These are phyloP conservation scores for Yamadazyma oceani DNA, from an alignment of 1,139 yeast genomes.

Conservation along the genomic window DNA sequence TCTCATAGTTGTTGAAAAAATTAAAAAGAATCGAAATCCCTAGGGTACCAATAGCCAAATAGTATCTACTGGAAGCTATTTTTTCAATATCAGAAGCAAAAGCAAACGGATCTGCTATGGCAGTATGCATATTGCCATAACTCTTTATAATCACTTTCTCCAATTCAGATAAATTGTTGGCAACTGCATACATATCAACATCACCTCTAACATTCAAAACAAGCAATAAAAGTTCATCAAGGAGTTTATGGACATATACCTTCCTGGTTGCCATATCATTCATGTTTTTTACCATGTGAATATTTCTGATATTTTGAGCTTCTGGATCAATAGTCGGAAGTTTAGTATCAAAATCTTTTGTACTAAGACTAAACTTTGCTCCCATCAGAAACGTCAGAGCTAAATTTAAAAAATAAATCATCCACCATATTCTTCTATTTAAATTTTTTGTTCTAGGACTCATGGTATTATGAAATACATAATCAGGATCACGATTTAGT, in stretches of 20 bases:
- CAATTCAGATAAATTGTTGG: slow-evolving; percentile 24
- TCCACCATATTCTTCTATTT: slow-evolving; percentile 38
- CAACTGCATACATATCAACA: slow-evolving; percentile 23
- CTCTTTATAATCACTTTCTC: slow-evolving; percentile 23
- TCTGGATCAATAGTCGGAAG: slow-evolving; percentile 13
- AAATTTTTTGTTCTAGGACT: slow-evolving; percentile 30
- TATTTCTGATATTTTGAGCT: slow-evolving; percentile 25
- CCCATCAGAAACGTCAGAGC: slow-evolving; percentile 18
- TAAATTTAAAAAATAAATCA: slow-evolving; percentile 16
- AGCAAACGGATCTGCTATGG: slow-evolving; percentile 2
- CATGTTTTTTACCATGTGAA: slow-evolving; percentile 23
- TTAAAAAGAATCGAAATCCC: slow-evolving; percentile 25
- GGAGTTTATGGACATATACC: not conserved
- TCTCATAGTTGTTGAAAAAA: slow-evolving; percentile 31
- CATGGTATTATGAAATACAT: slow-evolving; percentile 27
- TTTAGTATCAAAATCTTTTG: slow-evolving; percentile 18
- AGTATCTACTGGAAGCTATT: slow-evolving; percentile 8
- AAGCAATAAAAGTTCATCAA: slow-evolving; percentile 3
- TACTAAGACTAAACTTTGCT: slow-evolving; percentile 17
- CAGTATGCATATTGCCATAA: slow-evolving; percentile 7
- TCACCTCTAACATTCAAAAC: slow-evolving; percentile 22
- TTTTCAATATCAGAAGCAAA: slow-evolving; percentile 3
- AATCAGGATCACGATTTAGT: slow-evolving; percentile 42
- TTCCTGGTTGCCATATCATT: slow-evolving; percentile 4
- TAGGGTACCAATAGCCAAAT: slow-evolving; percentile 20